Base-by-base conservation (phyloP, 2,329 filamentous ascomycete species). In the Cladosporium sphaerospermum region DNA sequence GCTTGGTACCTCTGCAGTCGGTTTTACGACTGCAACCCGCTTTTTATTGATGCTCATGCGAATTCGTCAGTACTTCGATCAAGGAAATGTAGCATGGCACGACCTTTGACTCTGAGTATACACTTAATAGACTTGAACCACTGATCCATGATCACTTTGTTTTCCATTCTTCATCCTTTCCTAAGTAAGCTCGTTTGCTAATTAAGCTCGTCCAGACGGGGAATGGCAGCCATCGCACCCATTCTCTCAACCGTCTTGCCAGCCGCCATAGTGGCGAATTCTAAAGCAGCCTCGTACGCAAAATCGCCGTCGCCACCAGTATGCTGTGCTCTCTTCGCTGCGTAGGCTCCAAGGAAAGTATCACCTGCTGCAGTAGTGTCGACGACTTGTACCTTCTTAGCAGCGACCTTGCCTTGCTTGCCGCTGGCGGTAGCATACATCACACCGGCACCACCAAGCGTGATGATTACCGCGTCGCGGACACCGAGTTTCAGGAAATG, bases 351-450 rank as follows among this genome's bases (percentile, higher is more conserved):
- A 4, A 95, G 88, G 72, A 96, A 96, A 0, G 92, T 96, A 69
- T 97, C 92, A 0, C 92, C 92, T 4, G 93, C 93, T 1, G 87
- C 92, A 7, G 92, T 97, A 1, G 92, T 97, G 69, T 97, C 92
- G 4, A 96, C 82, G 1, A 97, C 92, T 53, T 79, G 72, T 14
- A 89, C 85, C 69, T 86, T 85, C 57, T 81, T 77, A 0, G 88
- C 89, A 16, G 59, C 41, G 13, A 66, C 52, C 37, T 60, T 60
- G 36, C 62, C 64, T 18, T 49, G 52, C 14, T 52, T 46, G 14
- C 59, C 65, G 23, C 58, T 57, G n/a, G 54, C 44, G 6, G 53
- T 61, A 28, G 55, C 57, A 48, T 69, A 62, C 58, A 67, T 59
- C 31, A 61, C 54, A 6, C 64, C 65, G n/a, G 65, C 78, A 10